Conservation (phyloP, 495 filamentous ascomycete species). For the Lindgomyces ingoldianus region DNA sequence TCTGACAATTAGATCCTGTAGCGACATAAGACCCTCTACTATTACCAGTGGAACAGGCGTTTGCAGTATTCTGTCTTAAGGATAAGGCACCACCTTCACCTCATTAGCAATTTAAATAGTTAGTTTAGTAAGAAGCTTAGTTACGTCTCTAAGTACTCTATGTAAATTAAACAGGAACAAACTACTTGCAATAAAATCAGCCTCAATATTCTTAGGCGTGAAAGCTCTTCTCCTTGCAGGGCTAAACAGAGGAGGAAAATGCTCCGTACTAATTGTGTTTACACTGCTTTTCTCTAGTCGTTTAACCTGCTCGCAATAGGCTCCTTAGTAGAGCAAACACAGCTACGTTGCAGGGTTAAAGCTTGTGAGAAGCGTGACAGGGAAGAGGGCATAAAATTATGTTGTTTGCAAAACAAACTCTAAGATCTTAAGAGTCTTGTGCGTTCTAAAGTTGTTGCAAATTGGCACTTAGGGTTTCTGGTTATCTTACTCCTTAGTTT, state of each 20-base stretch:
- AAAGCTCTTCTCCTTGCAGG: conserved; percentile 20
- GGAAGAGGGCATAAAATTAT: no score
- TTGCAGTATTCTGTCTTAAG: neutral
- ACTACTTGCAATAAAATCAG: conserved; percentile 11
- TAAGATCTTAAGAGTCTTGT: no score
- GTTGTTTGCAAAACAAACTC: no score
- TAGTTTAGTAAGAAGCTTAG: conserved; percentile 11
- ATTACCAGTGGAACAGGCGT: neutral
- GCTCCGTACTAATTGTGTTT: conserved; percentile 22
- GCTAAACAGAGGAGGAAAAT: conserved; percentile 24
- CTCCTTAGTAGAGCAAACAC: no score
- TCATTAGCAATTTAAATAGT: conserved; percentile 7
- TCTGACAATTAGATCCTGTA: conserved; percentile 11
- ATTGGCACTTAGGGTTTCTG: no score
- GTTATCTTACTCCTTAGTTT: no score
- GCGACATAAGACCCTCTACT: neutral
- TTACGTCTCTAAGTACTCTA: conserved; percentile 12
- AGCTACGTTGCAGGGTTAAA: no score
- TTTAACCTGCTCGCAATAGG: no score
- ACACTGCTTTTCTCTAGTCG: no score
- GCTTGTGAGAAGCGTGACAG: no score
- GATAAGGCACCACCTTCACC: conserved; percentile 3
- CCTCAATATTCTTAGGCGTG: conserved; percentile 15
- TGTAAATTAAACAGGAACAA: conserved; percentile 26
- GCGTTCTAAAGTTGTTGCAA: no score